These are phyloP conservation scores for Groenewaldozyma sp. DNA, from an alignment of 1,139 yeast genomes.

Conservation along the genomic window DNA sequence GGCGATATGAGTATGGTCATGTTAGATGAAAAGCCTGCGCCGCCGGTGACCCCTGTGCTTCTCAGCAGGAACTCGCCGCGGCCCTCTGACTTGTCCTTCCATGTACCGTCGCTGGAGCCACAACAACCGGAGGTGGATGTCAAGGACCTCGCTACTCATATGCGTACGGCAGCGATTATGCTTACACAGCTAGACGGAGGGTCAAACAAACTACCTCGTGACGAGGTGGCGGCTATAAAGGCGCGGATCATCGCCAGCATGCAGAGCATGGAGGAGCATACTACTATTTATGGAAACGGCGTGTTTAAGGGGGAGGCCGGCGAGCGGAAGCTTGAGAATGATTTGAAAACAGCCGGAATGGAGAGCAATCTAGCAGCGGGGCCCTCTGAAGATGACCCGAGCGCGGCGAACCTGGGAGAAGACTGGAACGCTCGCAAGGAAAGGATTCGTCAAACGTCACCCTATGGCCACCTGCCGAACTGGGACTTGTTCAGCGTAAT, in stretches of 20 bases:
- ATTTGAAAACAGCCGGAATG: slow-evolving; percentile 68
- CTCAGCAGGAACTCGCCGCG: slow-evolving; percentile 18
- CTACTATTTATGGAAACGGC: slow-evolving; percentile 37
- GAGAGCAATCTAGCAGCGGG: slow-evolving; percentile 10
- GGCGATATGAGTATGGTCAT: slow-evolving; percentile 20
- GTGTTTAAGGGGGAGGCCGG: slow-evolving; percentile 71
- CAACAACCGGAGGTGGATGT: slow-evolving; percentile 20
- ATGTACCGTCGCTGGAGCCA: slow-evolving; percentile 13
- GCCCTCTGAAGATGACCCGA: slow-evolving; percentile 28
- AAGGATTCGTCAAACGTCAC: slow-evolving; percentile 66
- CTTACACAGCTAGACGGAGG: slow-evolving; percentile 77
- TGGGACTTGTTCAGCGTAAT: slow-evolving; percentile 96
- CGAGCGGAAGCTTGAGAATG: slow-evolving; percentile 83
- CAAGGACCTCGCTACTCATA: slow-evolving; percentile 67
- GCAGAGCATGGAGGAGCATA: slow-evolving; percentile 70
- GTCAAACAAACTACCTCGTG: slow-evolving; percentile 50
- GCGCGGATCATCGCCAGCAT: slow-evolving; percentile 75
- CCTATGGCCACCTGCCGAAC: slow-evolving; percentile 74
- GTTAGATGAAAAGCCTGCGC: slow-evolving; percentile 10
- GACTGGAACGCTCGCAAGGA: slow-evolving; percentile 82
- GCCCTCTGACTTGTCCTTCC: slow-evolving; percentile 29
- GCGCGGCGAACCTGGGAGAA: slow-evolving; percentile 64
- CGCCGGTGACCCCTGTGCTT: slow-evolving; percentile 2
- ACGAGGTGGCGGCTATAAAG: slow-evolving; percentile 66
- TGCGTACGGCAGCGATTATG: slow-evolving; percentile 95